These are phyloP conservation scores for Kwoniella dendrophila DNA, from an alignment of 768 basidiomycete genomes.

Conservation along the genomic window DNA sequence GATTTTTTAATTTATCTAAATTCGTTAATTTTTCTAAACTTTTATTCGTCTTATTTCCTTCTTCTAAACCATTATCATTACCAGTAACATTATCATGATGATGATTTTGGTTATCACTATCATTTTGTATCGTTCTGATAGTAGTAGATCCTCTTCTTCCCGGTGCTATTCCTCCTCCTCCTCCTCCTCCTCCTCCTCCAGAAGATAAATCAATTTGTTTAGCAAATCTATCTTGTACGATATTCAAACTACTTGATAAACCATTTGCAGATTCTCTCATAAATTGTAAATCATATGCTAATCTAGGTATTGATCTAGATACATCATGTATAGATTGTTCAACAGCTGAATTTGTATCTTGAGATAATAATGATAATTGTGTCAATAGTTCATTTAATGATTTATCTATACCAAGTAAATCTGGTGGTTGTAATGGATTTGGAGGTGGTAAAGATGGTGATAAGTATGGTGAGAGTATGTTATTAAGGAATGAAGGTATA, in stretches of 20 bases:
- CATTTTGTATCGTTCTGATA: no score
- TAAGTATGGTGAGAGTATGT: slow-evolving; percentile 32
- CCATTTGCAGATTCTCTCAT: slow-evolving; percentile 88
- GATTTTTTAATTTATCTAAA: slow-evolving; percentile 76
- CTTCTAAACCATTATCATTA: slow-evolving; percentile 41
- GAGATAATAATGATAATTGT: slow-evolving; percentile 78
- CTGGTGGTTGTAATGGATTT: slow-evolving; percentile 41
- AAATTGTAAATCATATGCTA: slow-evolving; percentile 95
- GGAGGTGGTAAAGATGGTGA: slow-evolving; percentile 16
- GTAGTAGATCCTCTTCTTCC: no score
- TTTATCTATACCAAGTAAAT: slow-evolving; percentile 68
- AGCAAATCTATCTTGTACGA: slow-evolving; percentile 62
- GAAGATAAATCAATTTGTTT: slow-evolving; percentile 24
- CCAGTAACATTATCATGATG: no score
- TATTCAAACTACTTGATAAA: slow-evolving; percentile 68
- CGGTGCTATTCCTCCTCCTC: no score
- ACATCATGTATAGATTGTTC: slow-evolving; percentile 92
- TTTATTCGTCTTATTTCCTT: slow-evolving; percentile 31
- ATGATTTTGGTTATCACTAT: no score
- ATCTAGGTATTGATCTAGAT: slow-evolving; percentile 81
- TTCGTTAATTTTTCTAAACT: slow-evolving; percentile 72
- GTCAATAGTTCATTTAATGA: slow-evolving; percentile 74
- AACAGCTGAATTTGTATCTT: slow-evolving; percentile 82
- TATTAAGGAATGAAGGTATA: slow-evolving; percentile 47
- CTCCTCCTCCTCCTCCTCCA: no score